Percentiles rank a stretch among this genome's conserved stretches.
Conservation (phyloP, 345 rosid species). For the Chamaenerion angustifolium region DNA sequence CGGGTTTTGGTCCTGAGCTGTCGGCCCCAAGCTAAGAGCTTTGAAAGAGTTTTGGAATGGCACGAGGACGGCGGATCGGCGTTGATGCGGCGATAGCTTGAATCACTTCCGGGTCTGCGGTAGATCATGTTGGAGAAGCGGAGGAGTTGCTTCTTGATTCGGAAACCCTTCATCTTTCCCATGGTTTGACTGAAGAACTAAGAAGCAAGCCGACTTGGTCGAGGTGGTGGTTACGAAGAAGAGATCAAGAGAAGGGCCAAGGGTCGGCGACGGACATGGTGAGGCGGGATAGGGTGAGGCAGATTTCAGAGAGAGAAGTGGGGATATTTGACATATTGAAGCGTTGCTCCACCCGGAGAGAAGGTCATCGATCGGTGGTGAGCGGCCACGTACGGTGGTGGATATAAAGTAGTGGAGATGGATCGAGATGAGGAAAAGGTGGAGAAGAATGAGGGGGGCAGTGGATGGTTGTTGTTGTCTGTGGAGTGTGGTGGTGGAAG, state of each 20-base stretch:
- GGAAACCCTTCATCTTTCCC: slow-evolving; percentile 56
- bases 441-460: neutral
- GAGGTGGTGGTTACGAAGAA: neutral
- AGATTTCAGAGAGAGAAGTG: slow-evolving; percentile 8
- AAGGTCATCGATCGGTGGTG: neutral
- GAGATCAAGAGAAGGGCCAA: slow-evolving; percentile 39
- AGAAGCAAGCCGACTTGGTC: neutral
- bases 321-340: slow-evolving; percentile 9
- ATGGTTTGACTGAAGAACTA: slow-evolving; percentile 6
- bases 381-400: neutral
- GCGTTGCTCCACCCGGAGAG: neutral
- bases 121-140: slow-evolving; percentile 43
- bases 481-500: neutral
- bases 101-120: slow-evolving; percentile 14
- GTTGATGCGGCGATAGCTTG: slow-evolving; percentile 19
- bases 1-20: slow-evolving; percentile 37
- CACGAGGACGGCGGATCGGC: neutral
- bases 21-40: slow-evolving; percentile 51
- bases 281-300: slow-evolving; percentile 16
- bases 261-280: slow-evolving; percentile 41
- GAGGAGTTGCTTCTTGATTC: slow-evolving; percentile 34
- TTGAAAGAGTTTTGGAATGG: slow-evolving; percentile 23
- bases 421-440: neutral
- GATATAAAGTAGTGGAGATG: neutral
- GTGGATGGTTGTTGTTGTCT: neutral